These are phyloP conservation scores for Podosphaera xanthii DNA, from an alignment of 2,329 filamentous ascomycete genomes.

Conservation along the genomic window DNA sequence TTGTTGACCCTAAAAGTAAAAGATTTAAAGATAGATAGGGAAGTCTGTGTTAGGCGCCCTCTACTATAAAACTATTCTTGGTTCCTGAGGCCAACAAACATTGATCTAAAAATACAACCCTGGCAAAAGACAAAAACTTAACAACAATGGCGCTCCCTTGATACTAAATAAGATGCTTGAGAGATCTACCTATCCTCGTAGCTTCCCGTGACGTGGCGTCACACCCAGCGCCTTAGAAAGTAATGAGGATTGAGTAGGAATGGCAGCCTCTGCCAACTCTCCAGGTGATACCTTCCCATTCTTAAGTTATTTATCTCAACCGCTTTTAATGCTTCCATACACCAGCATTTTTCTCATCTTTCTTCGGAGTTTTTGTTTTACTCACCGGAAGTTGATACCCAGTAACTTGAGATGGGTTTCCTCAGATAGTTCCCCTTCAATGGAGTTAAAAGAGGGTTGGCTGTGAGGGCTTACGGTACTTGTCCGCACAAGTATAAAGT, in stretches of 20 bases:
- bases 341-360: neutral
- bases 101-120: neutral
- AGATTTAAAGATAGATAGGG: too few relatives aligned
- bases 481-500: too few relatives aligned
- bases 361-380: neutral
- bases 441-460: too few relatives aligned
- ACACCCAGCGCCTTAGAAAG: neutral
- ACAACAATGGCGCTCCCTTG: neutral
- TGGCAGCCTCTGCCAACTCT: neutral
- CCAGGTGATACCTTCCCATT: neutral
- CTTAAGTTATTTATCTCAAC: neutral
- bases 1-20: too few relatives aligned
- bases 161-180: neutral
- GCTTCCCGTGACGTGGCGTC: neutral
- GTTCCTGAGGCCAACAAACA: neutral
- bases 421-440: too few relatives aligned
- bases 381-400: neutral
- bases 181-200: neutral
- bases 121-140: neutral
- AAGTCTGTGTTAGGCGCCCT: too few relatives aligned
- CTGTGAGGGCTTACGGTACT: too few relatives aligned
- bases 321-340: neutral
- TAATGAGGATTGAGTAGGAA: neutral
- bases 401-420: too few relatives aligned
- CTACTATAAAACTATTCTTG: too few relatives aligned